Evolutionary conservation across 768 basidiomycete genomes (phyloP), one percentile per base, ranked within the genome.

Genomic region (Boletus speciosus): DNA sequence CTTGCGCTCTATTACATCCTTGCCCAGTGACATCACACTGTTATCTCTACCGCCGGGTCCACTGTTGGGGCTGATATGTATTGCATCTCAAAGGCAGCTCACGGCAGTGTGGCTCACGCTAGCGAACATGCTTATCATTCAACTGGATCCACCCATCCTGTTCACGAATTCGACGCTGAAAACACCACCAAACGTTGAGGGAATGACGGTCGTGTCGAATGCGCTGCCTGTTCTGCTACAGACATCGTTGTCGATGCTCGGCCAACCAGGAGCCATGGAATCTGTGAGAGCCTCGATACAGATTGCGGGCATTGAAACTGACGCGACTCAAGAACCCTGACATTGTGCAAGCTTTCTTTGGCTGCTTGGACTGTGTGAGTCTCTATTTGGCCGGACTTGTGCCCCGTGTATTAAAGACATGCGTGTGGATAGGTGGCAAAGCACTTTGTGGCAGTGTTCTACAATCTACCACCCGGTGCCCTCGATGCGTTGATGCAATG

Each of bases 291-390:
- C 21, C 6, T 50, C n/a, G 37, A 47, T 50, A 9, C 19, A 16
- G 32, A 23, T 36, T 8, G 6, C 27, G 29, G 34, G 38, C 7
- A 23, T 35, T 15, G 8, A 25, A 16, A 5, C 54, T 68, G 51
- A 71, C 41, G 9, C 11, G 27, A 23, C 45, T 21, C 6, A 32
- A 32, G 92, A 92, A 96, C 64, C 93, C 94, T 0, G 94, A 96
- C 66, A 82, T 96, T 27, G 90, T 93, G 15, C 92, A 93, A 65
- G 85, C 84, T 25, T 95, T 94, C 69, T 96, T 95, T 71, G 78
- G 78, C 9, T 94, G 85, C 65, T 79, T 90, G 76, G 90, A 92
- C 42, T 79, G 82, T 42, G 90, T 90, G 56, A 44, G 80, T 75
- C 16, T 27, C 29, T 34, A 23, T 21, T 29, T 43, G 51, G 40